Evolutionary conservation across 495 filamentous ascomycete genomes (phyloP).

Genomic region (Hamigera avellanea): DNA sequence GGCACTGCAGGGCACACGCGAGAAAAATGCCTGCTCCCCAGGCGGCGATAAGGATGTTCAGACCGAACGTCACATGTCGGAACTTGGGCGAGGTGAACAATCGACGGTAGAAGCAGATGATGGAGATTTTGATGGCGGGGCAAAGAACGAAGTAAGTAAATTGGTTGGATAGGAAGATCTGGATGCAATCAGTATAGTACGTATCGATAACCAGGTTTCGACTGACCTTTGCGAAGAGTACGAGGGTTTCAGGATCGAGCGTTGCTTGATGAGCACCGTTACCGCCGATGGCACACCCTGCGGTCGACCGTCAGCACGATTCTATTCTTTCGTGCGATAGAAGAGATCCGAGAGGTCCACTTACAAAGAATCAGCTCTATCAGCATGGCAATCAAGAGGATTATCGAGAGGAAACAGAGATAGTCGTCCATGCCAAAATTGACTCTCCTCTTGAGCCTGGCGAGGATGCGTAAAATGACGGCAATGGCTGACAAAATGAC

Average conservation of each 20-base stretch:
- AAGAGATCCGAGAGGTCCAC: too few relatives aligned
- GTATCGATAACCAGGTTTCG: background rate
- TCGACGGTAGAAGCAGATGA: constrained; percentile 37
- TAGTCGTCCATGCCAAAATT: constrained; percentile 31
- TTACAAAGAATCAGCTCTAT: constrained; percentile 25
- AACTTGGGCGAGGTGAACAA: constrained; percentile 30
- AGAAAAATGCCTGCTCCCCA: constrained; percentile 27
- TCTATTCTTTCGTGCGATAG: too few relatives aligned
- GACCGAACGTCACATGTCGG: constrained; percentile 15
- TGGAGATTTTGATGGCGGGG: constrained; percentile 31
- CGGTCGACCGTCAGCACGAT: too few relatives aligned
- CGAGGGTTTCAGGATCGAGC: constrained; percentile 13
- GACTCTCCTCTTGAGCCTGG: constrained; percentile 26
- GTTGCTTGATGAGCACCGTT: constrained; percentile 19
- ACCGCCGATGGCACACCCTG: constrained; percentile 28
- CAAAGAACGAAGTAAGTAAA: constrained; percentile 32
- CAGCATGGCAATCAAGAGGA: constrained; percentile 24
- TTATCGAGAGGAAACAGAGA: constrained; percentile 19
- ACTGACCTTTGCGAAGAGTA: constrained; percentile 27
- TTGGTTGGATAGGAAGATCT: constrained; percentile 36
- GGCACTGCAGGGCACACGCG: constrained; percentile 31
- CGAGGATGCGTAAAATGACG: constrained; percentile 25
- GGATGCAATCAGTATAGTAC: background rate
- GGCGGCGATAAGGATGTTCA: constrained; percentile 22
- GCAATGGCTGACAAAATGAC: constrained; percentile 23